Evolutionary conservation across 768 basidiomycete species (phyloP).

Genomic region (Leccinum olivaceopallidum): DNA sequence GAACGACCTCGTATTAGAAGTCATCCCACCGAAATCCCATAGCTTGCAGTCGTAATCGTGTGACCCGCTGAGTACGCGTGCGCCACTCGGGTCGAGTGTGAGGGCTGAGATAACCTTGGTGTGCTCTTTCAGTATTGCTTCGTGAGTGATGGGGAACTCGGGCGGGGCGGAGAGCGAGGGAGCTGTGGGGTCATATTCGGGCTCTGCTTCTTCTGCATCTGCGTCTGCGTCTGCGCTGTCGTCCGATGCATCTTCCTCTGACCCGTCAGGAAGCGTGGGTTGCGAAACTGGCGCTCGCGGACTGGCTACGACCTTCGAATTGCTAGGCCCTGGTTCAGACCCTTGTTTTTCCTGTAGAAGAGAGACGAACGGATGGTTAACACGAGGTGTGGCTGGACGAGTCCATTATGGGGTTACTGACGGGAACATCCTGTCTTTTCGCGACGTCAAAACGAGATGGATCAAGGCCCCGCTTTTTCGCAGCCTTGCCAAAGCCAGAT

Average conservation of each 20-base stretch:
- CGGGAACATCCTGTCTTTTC: conserved; percentile 50
- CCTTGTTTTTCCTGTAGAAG: conserved; percentile 16
- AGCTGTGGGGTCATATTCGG: conserved; percentile 55
- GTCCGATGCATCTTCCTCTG: conserved; percentile 27
- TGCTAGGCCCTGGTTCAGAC: conserved; percentile 20
- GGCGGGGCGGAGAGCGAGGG: conserved; percentile 41
- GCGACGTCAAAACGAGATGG: conserved; percentile 78
- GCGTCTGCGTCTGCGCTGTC: conserved; percentile 17
- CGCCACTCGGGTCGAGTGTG: conserved; percentile 91
- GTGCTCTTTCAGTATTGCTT: conserved; percentile 92
- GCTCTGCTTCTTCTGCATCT: conserved; percentile 30
- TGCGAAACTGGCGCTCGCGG: conserved; percentile 14
- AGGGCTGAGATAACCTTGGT: conserved; percentile 94
- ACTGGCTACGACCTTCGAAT: conserved; percentile 23
- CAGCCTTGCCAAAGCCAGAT: conserved; percentile 76
- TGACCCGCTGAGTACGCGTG: conserved; percentile 86
- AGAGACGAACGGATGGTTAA: conserved; percentile 15
- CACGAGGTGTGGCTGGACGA: conserved; percentile 21
- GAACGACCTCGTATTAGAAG: conserved; percentile 86
- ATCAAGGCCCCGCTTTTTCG: conserved; percentile 66
- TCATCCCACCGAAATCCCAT: conserved; percentile 99
- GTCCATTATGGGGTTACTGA: conserved; percentile 19
- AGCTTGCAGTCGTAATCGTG: conserved; percentile 98
- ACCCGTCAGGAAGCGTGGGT: conserved; percentile 10
- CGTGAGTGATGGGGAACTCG: conserved; percentile 86